A percentile compares a stretch with the other conserved stretches of the same genome.
phyloP scores from a whole-genome alignment of 2,329 filamentous ascomycete genomes.

The Fusarium secorum region DNA sequence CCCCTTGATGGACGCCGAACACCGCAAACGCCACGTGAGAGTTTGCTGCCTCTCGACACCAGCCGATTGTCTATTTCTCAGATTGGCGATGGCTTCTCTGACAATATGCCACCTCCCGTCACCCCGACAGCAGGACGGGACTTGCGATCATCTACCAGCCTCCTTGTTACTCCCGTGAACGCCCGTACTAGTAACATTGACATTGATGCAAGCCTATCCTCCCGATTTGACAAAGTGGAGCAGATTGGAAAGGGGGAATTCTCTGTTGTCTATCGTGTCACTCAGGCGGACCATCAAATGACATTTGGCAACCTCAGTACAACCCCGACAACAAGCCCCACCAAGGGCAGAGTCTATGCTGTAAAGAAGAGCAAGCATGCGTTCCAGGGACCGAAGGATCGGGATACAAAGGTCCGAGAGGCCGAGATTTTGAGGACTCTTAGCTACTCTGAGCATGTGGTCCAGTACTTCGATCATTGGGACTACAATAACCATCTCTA shows the following conservation, averaged over 20 bases:
- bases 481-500: constrained; percentile 86
- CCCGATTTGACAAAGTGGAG: constrained; percentile 82
- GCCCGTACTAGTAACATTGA: constrained; percentile 72
- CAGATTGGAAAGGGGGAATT: constrained; percentile 89
- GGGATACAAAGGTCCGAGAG: constrained; percentile 84
- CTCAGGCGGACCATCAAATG: constrained; percentile 47
- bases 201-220: constrained; percentile 75
- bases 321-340: constrained; percentile 61
- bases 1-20: constrained; percentile 67
- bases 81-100: constrained; percentile 50
- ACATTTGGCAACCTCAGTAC: constrained; percentile 52
- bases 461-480: constrained; percentile 87
- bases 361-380: constrained; percentile 92
- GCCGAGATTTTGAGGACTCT: constrained; percentile 81
- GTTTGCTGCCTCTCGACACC: constrained; percentile 77
- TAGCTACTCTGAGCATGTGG: constrained; percentile 81
- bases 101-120: constrained; percentile 65
- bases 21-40: constrained; percentile 82
- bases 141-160: constrained; percentile 57
- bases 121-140: constrained; percentile 77
- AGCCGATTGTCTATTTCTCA: constrained; percentile 85
- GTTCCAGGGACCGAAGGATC: constrained; percentile 79
- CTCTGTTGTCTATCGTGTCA: constrained; percentile 87
- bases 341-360: constrained; percentile 75
- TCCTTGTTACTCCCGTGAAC: constrained; percentile 74